Evolutionary conservation across 2,329 filamentous ascomycete genomes (phyloP).

Genomic region (Zopfia rhizophila): DNA sequence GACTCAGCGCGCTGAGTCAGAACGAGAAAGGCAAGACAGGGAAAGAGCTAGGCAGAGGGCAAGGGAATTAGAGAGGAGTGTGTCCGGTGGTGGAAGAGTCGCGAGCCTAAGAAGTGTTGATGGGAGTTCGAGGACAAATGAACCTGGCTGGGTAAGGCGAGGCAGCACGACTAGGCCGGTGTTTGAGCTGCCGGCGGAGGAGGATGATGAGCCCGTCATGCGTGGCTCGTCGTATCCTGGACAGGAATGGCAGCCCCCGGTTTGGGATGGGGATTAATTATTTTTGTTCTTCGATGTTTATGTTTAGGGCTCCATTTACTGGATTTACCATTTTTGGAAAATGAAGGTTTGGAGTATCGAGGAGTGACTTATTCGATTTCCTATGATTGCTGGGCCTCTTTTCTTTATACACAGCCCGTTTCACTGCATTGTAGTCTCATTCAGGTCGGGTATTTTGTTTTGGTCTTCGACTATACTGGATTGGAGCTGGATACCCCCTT

Average conservation of each 20-base stretch:
- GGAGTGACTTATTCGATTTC: too few species aligned
- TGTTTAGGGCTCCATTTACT: too few species aligned
- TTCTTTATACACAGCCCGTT: too few species aligned
- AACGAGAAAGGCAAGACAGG: slow-evolving; percentile 39
- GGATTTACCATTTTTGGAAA: too few species aligned
- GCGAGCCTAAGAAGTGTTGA: slow-evolving; percentile 42
- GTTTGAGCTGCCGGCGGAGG: slow-evolving; percentile 49
- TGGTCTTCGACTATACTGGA: slow-evolving; percentile 12
- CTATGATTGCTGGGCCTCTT: too few species aligned
- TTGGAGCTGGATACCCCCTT: slow-evolving; percentile 38
- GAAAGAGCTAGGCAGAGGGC: slow-evolving; percentile 44
- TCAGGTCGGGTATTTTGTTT: too few species aligned
- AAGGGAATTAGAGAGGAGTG: slow-evolving; percentile 46
- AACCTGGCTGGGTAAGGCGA: slow-evolving; percentile 40
- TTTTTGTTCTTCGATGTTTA: neutral
- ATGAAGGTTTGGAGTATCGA: too few species aligned
- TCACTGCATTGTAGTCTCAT: too few species aligned
- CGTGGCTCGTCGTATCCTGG: slow-evolving; percentile 75
- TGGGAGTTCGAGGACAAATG: slow-evolving; percentile 37
- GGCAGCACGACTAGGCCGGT: slow-evolving; percentile 35
- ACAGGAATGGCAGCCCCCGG: slow-evolving; percentile 73
- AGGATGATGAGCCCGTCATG: slow-evolving; percentile 67
- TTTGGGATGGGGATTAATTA: slow-evolving; percentile 48
- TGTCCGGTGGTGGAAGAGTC: slow-evolving; percentile 42
- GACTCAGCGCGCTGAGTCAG: slow-evolving; percentile 35